Base-by-base conservation (phyloP, 495 filamentous ascomycete genomes). In the Aspergillus affinis region DNA sequence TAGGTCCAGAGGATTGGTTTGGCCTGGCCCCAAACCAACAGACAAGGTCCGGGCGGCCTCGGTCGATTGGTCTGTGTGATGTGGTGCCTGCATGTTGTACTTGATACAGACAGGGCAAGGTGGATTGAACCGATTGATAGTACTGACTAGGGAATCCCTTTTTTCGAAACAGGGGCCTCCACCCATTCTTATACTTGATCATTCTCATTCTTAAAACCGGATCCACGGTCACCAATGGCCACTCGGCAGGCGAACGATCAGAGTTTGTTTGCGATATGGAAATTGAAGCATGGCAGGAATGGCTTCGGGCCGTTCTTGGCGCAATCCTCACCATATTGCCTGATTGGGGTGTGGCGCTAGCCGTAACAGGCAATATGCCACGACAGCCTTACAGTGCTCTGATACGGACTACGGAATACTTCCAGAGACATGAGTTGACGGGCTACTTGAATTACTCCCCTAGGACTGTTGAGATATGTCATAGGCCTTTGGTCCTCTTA, bases 1-100 rank as follows among this genome's bases (percentile, higher is more conserved):
- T 4, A 92, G 77, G 64, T 88, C 67, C 27, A 69, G 51, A 26
- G 73, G 74, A 44, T 75, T 71, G 0, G 63, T 52, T 7, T 61
- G 57, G 13, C 59, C 70, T 32, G 48, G 56, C 6, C 46, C 58
- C 9, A 71, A 69, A 0, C 61, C 69, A 6, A 65, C 13, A 8
- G 74, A 73, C 18, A 64, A 60, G 13, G 68, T 71, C 21, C 69
- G 72, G 27, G 68, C 57, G 6, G 59, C 60, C 44, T 61, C 41
- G 6, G 62, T 61, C 48, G 61, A 52, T 5, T 55, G 46, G 15
- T 59, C 58, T 18, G 54, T 54, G 20, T 47, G 54, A 2, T 56
- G 27, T 51, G 60, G 61, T 19, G 60, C 59, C 46, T 72, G 61
- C 70, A 73, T 72, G 7, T 63, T 63, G 51, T 21, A n/a, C 27